Evolutionary conservation across 208 protist species (phyloP).

Genomic region (Angomonas ambiguus): DNA sequence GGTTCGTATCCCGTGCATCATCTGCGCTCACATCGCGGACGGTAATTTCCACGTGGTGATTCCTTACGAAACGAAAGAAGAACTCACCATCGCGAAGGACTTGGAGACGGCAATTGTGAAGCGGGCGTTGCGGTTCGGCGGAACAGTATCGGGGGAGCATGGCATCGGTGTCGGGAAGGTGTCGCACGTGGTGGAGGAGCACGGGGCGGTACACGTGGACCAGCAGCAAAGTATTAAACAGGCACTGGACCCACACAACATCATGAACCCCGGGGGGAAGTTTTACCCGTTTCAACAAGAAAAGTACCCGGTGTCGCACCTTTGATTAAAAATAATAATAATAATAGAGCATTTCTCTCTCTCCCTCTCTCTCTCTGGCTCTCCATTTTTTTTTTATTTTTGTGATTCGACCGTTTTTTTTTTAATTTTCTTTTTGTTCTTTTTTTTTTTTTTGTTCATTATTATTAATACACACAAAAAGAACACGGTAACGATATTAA

Average conservation of each 20-base stretch:
- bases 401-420: neutral
- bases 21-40: slow-evolving; percentile 74
- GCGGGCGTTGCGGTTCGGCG: slow-evolving; percentile 42
- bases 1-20: slow-evolving; percentile 8
- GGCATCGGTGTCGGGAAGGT: slow-evolving; percentile 65
- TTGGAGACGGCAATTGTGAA: slow-evolving; percentile 55
- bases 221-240: slow-evolving; percentile 69
- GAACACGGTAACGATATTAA: neutral
- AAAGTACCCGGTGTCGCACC: slow-evolving; percentile 19
- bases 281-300: slow-evolving; percentile 37
- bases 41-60: slow-evolving; percentile 86
- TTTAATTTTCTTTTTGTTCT: neutral
- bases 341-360: no score
- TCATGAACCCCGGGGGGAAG: slow-evolving; percentile 73
- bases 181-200: slow-evolving; percentile 31
- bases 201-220: slow-evolving; percentile 42
- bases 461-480: no score
- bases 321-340: no score
- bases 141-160: slow-evolving; percentile 77
- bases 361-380: no score
- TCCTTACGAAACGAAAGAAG: slow-evolving; percentile 37
- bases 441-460: no score
- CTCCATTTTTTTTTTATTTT: neutral
- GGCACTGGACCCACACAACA: slow-evolving; percentile 58
- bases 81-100: slow-evolving; percentile 20